Conservation (phyloP, 169 alveolate species). For the Perkinsus olseni region DNA sequence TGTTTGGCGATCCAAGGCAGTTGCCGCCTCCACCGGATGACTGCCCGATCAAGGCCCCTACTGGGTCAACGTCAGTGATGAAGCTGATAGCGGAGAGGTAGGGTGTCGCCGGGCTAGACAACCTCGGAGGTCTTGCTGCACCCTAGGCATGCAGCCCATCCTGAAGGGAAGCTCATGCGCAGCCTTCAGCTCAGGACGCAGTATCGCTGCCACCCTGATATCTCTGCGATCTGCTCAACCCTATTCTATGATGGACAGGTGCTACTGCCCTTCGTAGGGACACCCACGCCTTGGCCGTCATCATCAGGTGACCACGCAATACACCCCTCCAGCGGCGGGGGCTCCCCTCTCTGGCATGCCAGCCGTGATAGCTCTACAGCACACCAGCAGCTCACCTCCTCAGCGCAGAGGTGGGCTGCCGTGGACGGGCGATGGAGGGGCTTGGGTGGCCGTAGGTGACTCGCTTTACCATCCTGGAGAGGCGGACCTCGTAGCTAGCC, state of each 20-base stretch:
- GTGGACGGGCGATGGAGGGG: slow-evolving; percentile 11
- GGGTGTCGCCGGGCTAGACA: not conserved
- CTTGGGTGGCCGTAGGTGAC: not conserved
- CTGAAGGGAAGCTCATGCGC: not conserved
- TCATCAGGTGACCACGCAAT: not conserved
- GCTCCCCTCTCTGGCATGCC: not conserved
- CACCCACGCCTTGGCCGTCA: not conserved
- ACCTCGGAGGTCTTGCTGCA: not conserved
- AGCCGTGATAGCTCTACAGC: not conserved
- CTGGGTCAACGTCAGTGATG: not conserved
- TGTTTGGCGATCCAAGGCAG: slow-evolving; percentile 1
- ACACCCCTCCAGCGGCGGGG: not conserved
- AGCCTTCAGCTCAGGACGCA: slow-evolving; percentile 17
- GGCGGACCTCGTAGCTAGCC: not conserved
- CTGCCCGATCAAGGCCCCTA: not conserved
- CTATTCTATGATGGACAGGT: slow-evolving; percentile 22
- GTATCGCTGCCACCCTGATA: slow-evolving; percentile 31
- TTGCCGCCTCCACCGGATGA: not conserved
- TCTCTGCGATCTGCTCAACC: slow-evolving; percentile 24
- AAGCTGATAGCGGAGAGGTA: not conserved
- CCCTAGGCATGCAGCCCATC: not conserved
- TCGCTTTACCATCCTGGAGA: not conserved
- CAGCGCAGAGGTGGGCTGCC: slow-evolving; percentile 12
- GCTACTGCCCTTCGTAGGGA: slow-evolving; percentile 15
- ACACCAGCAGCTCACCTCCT: not conserved